Evolutionary conservation across 169 alveolate genomes (phyloP).

Genomic region (Cyclospora cayetanensis): DNA sequence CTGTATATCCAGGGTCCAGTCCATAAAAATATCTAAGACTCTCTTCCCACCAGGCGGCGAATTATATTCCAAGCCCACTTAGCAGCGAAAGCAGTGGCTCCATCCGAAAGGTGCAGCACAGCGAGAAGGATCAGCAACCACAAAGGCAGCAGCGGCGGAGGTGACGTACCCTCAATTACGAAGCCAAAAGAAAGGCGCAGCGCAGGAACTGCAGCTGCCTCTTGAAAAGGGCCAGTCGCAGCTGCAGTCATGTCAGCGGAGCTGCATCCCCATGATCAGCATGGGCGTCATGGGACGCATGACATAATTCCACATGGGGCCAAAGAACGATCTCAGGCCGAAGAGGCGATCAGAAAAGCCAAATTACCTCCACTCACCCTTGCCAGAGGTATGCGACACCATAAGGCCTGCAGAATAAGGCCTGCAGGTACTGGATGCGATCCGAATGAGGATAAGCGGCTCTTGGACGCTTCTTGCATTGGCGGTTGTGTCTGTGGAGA

Average conservation of each 20-base stretch:
- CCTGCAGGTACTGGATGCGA: no score
- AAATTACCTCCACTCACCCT: constrained; percentile 41
- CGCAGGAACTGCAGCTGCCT: constrained; percentile 9
- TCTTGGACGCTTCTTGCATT: no score
- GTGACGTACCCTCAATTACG: neutral
- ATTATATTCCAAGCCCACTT: no score
- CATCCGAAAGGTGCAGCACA: neutral
- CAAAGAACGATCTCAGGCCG: constrained; percentile 38
- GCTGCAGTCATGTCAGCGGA: constrained; percentile 6
- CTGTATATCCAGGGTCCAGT: no score
- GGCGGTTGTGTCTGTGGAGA: no score
- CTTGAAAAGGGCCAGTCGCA: neutral
- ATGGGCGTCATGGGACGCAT: constrained; percentile 72
- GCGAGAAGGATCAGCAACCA: neutral
- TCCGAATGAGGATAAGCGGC: no score
- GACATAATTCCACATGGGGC: constrained; percentile 72
- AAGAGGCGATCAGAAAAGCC: constrained; percentile 42
- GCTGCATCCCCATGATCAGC: constrained; percentile 75
- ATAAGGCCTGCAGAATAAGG: no score
- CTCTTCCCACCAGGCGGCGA: no score
- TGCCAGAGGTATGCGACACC: constrained; percentile 7
- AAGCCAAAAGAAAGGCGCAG: neutral
- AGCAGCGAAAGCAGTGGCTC: neutral
- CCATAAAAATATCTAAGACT: no score
- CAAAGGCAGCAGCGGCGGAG: neutral